A percentile compares a stretch with the other conserved stretches of the same genome.
phyloP scores from a whole-genome alignment of 192 early-diverging fungal genomes.

The Lunasporangiospora selenospora region DNA sequence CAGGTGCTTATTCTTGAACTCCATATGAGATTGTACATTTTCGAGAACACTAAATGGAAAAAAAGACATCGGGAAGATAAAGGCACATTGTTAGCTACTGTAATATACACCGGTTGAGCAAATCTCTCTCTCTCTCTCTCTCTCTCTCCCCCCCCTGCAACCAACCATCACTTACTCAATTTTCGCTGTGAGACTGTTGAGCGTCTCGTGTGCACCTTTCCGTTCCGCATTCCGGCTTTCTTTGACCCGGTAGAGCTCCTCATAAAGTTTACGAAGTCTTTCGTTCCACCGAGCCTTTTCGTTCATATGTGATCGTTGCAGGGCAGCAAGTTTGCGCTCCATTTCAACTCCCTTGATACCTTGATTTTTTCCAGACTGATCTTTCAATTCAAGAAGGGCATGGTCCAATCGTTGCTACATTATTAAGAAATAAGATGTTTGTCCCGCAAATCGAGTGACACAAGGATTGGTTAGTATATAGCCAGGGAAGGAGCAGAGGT shows the following conservation, averaged over 20 bases:
- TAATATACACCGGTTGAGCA: not conserved
- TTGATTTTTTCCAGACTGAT: slow-evolving; percentile 9
- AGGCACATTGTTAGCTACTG: not conserved
- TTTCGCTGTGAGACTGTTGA: slow-evolving; percentile 37
- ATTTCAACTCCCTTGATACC: slow-evolving; percentile 35
- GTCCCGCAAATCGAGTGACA: no score
- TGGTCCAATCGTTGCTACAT: no score
- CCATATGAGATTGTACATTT: slow-evolving; percentile 2
- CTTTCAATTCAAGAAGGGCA: slow-evolving; percentile 22
- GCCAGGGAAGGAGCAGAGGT: not conserved
- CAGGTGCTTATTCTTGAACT: slow-evolving; percentile 43
- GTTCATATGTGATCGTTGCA: slow-evolving; percentile 36
- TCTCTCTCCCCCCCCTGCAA: no score
- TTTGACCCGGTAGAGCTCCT: slow-evolving; percentile 36
- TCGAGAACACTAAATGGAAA: not conserved
- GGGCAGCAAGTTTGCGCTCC: slow-evolving; percentile 40
- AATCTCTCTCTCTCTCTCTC: no score
- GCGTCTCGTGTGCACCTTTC: slow-evolving; percentile 50
- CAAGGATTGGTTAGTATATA: slow-evolving; percentile 17
- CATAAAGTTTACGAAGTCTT: slow-evolving; percentile 41
- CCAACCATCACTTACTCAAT: slow-evolving; percentile 27
- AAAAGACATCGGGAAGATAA: not conserved
- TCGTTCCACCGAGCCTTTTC: slow-evolving; percentile 46
- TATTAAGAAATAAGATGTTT: no score
- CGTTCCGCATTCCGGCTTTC: slow-evolving; percentile 47